phyloP scores from a whole-genome alignment of 2,329 filamentous ascomycete genomes.

The Fusarium siculi region DNA sequence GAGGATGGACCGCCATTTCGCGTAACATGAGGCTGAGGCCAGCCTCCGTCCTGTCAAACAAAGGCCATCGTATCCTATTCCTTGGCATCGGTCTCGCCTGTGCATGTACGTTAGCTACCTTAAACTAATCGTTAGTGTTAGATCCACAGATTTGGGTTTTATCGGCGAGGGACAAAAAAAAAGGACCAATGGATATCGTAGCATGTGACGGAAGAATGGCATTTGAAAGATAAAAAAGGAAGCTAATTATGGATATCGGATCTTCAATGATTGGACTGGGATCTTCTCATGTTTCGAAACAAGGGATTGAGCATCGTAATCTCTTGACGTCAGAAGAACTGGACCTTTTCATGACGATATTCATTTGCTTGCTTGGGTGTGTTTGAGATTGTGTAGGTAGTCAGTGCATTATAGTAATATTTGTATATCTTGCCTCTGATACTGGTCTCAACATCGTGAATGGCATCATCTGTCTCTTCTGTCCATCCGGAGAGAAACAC shows the following conservation, averaged over 20 bases:
- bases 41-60: slow-evolving; percentile 10
- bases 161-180: slow-evolving; percentile 4
- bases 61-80: slow-evolving; percentile 26
- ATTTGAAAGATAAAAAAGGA: background rate
- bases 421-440: background rate
- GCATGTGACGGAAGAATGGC: slow-evolving; percentile 31
- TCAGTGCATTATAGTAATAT: background rate
- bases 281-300: slow-evolving; percentile 31
- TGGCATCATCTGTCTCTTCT: background rate
- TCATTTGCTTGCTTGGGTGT: slow-evolving; percentile 6
- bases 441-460: background rate
- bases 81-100: slow-evolving; percentile 35
- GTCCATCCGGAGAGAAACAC: slow-evolving; percentile 5
- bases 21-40: slow-evolving; percentile 17
- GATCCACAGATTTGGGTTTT: slow-evolving; percentile 43
- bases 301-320: slow-evolving; percentile 31
- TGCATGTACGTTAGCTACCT: background rate
- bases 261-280: slow-evolving; percentile 14
- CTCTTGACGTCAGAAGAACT: slow-evolving; percentile 27
- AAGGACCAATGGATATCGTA: slow-evolving; percentile 16
- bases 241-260: slow-evolving; percentile 19
- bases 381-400: background rate
- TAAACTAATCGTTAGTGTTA: background rate
- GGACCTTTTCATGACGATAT: slow-evolving; percentile 23
- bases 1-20: slow-evolving; percentile 10